A percentile compares a stretch with the other conserved stretches of the same genome.
Conservation (phyloP, 345 rosid genomes). For the Melaleuca quinquenervia region DNA sequence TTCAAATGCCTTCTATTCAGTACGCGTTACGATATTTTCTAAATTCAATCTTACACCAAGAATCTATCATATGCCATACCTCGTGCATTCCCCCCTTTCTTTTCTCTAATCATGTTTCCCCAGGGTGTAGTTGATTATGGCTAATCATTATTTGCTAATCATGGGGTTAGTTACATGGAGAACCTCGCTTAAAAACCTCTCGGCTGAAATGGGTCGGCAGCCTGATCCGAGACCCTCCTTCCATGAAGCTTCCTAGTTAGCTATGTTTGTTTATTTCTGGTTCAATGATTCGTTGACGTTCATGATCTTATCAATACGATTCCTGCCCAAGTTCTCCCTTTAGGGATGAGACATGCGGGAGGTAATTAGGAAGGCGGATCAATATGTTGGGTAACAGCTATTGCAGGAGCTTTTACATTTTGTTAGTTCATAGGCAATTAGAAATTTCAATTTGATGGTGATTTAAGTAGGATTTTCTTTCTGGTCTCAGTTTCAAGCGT, state of each 20-base stretch:
- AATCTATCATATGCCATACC: constrained; percentile 20
- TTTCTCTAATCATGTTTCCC: background rate
- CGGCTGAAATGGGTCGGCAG: constrained; percentile 25
- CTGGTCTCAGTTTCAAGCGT: background rate
- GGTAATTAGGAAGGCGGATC: background rate
- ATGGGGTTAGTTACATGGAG: background rate
- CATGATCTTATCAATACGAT: background rate
- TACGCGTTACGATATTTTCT: background rate
- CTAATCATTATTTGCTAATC: background rate
- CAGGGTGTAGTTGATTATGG: background rate
- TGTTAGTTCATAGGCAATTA: background rate
- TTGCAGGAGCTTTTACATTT: background rate
- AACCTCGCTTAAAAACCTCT: background rate
- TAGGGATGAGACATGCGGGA: background rate
- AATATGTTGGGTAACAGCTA: background rate
- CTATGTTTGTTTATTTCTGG: background rate
- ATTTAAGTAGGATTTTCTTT: background rate
- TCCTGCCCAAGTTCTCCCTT: background rate
- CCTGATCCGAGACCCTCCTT: background rate
- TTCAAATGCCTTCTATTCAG: background rate
- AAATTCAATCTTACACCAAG: constrained; percentile 23
- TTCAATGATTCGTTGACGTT: background rate
- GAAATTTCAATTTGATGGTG: background rate
- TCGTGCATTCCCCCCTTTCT: constrained; percentile 1
- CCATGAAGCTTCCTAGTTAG: background rate